Percentiles rank a stretch among this genome's conserved stretches.
phyloP scores from a whole-genome alignment of 2,329 filamentous ascomycete species.

The Harringtonia lauricola region DNA sequence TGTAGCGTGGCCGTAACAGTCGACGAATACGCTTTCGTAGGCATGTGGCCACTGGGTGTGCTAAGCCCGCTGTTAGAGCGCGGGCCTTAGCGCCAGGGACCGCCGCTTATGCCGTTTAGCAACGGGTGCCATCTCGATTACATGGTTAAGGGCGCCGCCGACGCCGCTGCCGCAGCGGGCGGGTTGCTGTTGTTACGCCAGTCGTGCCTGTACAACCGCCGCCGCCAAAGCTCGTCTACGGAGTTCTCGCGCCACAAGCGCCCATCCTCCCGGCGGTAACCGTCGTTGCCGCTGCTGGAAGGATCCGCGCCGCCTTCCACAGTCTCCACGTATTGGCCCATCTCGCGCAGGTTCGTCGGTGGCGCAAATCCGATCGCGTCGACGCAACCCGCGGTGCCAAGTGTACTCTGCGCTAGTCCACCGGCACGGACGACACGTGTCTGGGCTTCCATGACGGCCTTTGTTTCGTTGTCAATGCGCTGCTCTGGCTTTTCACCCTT shows the following conservation, averaged over 20 bases:
- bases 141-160: not conserved
- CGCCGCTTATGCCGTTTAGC: conserved; percentile 22
- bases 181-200: conserved; percentile 17
- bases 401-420: conserved; percentile 11
- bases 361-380: conserved; percentile 12
- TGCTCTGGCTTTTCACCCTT: conserved; percentile 37
- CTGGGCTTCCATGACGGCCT: conserved; percentile 39
- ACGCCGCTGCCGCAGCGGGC: conserved; percentile 1
- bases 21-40: not conserved
- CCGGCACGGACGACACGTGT: conserved; percentile 15
- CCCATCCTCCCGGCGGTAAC: conserved; percentile 1
- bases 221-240: conserved; percentile 32
- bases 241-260: conserved; percentile 12
- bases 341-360: conserved; percentile 6
- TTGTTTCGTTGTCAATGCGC: conserved; percentile 35
- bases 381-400: conserved; percentile 10
- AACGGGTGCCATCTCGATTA: conserved; percentile 21
- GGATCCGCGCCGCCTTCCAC: conserved; percentile 6
- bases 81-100: conserved; percentile 24
- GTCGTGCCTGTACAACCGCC: conserved; percentile 20
- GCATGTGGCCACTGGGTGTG: not conserved
- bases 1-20: no score
- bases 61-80: no score
- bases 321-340: conserved; percentile 5
- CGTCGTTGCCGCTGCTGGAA: not conserved